These are phyloP conservation scores for Boletus austroedulis DNA, from an alignment of 1,284 basidiomycete genomes.

Conservation along the genomic window DNA sequence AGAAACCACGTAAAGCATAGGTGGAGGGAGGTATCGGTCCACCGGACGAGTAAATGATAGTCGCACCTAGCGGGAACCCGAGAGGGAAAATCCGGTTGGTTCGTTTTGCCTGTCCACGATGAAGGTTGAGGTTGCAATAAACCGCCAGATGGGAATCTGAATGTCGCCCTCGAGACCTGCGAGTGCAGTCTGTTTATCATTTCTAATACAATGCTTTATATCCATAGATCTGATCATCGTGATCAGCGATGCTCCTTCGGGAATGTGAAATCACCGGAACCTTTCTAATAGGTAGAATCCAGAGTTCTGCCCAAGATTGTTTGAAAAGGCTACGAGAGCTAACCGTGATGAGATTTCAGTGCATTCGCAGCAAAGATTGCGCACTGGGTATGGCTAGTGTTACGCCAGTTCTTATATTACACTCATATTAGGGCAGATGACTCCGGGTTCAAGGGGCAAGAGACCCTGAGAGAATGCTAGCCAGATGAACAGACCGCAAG, in stretches of 20 bases:
- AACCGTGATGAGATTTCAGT: neutral
- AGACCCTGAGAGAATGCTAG: neutral
- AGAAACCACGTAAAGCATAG: neutral
- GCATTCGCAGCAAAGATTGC: neutral
- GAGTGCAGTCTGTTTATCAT: neutral
- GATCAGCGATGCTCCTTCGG: neutral
- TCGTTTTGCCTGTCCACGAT: neutral
- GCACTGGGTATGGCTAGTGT: conserved; percentile 2
- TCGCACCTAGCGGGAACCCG: neutral
- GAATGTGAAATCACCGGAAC: neutral
- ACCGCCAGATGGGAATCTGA: neutral
- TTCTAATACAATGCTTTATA: neutral
- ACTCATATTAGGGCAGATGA: conserved; percentile 5
- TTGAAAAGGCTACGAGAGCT: neutral
- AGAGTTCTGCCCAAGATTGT: neutral
- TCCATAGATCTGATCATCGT: neutral
- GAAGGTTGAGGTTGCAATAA: neutral
- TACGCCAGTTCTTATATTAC: neutral
- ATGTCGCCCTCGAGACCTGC: neutral
- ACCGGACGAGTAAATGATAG: neutral
- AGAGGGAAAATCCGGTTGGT: neutral
- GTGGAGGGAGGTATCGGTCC: too few species aligned
- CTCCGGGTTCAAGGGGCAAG: neutral
- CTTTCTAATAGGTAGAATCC: neutral
- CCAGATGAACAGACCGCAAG: neutral